Conservation (phyloP, 75 land plant genomes). For the Selaginella tamariscina region DNA sequence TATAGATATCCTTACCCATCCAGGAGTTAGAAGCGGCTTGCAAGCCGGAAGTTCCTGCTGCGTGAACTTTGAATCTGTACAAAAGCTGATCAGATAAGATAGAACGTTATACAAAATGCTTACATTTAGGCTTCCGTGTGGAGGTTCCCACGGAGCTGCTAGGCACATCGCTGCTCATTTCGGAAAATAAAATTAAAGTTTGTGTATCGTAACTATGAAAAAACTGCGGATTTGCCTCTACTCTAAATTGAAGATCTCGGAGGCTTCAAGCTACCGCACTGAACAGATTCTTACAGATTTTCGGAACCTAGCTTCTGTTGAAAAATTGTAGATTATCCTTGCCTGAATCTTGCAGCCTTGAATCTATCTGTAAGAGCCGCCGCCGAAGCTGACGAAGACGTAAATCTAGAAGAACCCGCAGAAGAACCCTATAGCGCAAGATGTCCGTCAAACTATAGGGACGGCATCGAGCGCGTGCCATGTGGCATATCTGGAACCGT, state of each 20-base stretch:
- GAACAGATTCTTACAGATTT: too few relatives aligned
- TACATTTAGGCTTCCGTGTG: background rate
- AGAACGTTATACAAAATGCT: background rate
- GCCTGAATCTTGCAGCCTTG: too few relatives aligned
- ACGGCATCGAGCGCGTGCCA: too few relatives aligned
- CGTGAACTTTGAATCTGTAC: conserved; percentile 52
- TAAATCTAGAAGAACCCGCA: background rate
- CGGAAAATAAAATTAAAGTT: too few relatives aligned
- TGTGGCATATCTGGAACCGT: too few relatives aligned
- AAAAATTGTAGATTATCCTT: too few relatives aligned
- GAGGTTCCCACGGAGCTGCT: background rate
- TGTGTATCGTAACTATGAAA: too few relatives aligned
- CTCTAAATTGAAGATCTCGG: too few relatives aligned
- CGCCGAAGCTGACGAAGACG: background rate
- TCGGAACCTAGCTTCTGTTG: too few relatives aligned
- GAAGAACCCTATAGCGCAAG: background rate
- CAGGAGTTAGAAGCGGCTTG: conserved; percentile 70
- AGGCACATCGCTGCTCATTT: background rate
- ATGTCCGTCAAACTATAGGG: background rate
- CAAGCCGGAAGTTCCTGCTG: conserved; percentile 92
- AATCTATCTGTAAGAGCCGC: background rate
- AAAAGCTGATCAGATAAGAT: background rate
- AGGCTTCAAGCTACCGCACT: too few relatives aligned
- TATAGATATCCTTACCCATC: conserved; percentile 34
- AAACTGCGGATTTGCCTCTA: too few relatives aligned